Base-by-base conservation (phyloP, 129 eudicot genomes). In the Glebionis coronaria region DNA sequence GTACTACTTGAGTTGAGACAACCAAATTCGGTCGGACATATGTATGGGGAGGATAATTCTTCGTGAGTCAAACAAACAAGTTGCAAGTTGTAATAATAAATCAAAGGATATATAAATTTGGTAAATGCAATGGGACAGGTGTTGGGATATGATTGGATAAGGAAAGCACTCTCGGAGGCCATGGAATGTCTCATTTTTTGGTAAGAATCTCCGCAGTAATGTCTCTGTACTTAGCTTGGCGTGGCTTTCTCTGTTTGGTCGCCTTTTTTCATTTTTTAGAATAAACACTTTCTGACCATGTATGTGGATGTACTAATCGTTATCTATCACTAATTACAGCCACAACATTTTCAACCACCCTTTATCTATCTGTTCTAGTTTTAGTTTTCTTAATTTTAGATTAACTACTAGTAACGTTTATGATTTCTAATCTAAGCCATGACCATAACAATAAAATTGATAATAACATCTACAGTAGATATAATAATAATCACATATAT, bases 1-100 rank as follows among this genome's bases (percentile, higher is more conserved):
- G 65, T 61, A 61, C 65, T 60, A 20, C 21, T 20, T 60, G 65
- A 60, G 49, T 20, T 60, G 65, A 60, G 49, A 65, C 61, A 29
- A 28, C 74, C 73, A n/a, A 68, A 69, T 69, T 21, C 12, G 70
- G 76, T 21, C 12, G 70, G 76, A 52, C 12, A 56, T 12, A 54
- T n/a, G 12, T 12, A 54, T n/a, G 12, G 74, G 53, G 44, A 54
- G 73, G 53, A 47, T 11, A 15, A 66, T 44, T 65, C 59, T 60
- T 12, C 61, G 71, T 64, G 58, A 25, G 18, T 8, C 9, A 13
- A 10, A 2, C 59, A 56, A 31, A 31, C 51, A 52, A 63, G 68
- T 63, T 63, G 68, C 54, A 63, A 52, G 11, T n/a, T 47, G 35
- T 9, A 46, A 29, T 28, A 47, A 65, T 14, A 56, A 23, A 49